Evolutionary conservation across 2,329 filamentous ascomycete genomes (phyloP), one percentile per base, ranked within the genome.

Genomic region (Tolypocladium endophyticum): DNA sequence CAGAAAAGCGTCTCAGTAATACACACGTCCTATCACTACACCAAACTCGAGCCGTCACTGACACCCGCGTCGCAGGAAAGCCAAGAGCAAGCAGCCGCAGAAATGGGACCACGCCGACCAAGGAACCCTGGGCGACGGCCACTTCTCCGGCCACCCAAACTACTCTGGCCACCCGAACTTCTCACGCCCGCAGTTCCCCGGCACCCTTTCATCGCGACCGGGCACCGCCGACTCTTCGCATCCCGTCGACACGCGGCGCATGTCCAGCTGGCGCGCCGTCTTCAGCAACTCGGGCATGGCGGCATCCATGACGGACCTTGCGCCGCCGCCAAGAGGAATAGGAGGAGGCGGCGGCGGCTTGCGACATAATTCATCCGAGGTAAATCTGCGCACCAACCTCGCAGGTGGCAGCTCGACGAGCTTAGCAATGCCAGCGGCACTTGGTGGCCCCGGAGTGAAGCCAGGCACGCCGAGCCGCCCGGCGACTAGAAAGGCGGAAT

Each of bases 1-100:
- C 62, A 83, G 79, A 73, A 84, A 84, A 71, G 83, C 81, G 77
- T 79, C 73, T n/a, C 69, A 76, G 80, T 76, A 69, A 66, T 70
- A 61, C 43, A 8, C 59, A 30, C n/a, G 14, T 20, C 28, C 45
- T 18, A 11, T n/a, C n/a, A n/a, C n/a, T 20, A 20, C 16, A 41
- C 16, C 45, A 14, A 18, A 20, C 28, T 23, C 50, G 8, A 23
- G 4, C 30, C 3, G 30, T n/a, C 50, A 35, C 39, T 43, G 23
- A 47, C 41, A 23, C 16, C 23, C 23, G 20, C 66, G 64, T 43
- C 62, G 61, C 45, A 67, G 69, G 58, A 62, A 64, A 56, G 23
- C 63, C 38, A 64, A 67, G 50, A 60, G 60, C 57, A 65, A 67
- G 58, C 57, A 64, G 9, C 60, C 66, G 33, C 66, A 67, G 50